Evolutionary conservation across 345 rosid species (phyloP).

Genomic region (Gossypium herbaceum): DNA sequence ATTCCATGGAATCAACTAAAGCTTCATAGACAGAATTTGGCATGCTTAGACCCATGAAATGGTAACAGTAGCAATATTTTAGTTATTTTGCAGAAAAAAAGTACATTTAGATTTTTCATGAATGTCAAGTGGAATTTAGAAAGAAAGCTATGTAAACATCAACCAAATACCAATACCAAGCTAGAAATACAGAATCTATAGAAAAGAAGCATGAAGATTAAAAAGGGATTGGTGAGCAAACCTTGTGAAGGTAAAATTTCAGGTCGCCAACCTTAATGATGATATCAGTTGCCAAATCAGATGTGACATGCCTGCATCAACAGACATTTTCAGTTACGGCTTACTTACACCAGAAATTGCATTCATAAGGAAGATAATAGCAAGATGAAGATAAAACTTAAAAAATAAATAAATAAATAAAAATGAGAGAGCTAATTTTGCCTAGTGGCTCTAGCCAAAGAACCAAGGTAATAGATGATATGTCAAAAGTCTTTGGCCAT

Average conservation of each 20-base stretch:
- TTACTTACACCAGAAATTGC: background rate
- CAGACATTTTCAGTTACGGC: slow-evolving; percentile 11
- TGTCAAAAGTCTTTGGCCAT: background rate
- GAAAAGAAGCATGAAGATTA: background rate
- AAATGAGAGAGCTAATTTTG: background rate
- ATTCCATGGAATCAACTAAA: background rate
- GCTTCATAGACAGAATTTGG: background rate
- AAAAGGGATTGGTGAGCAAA: slow-evolving; percentile 12
- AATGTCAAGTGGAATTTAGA: background rate
- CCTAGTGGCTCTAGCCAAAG: background rate
- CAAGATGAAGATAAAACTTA: too few species aligned
- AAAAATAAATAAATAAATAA: background rate
- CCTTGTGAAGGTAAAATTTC: slow-evolving; percentile 90
- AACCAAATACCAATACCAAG: background rate
- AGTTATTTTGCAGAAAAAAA: background rate
- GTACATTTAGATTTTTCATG: background rate
- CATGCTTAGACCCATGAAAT: background rate
- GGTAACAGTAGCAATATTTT: background rate
- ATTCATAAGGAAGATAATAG: too few species aligned
- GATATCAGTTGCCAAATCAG: slow-evolving; percentile 74
- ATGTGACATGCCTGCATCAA: slow-evolving; percentile 55
- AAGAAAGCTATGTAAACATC: background rate
- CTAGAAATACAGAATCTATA: background rate
- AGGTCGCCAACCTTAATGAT: slow-evolving; percentile 65
- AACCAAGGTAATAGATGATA: background rate